phyloP scores from a whole-genome alignment of 345 rosid genomes.

The Rubroshorea leprosula region DNA sequence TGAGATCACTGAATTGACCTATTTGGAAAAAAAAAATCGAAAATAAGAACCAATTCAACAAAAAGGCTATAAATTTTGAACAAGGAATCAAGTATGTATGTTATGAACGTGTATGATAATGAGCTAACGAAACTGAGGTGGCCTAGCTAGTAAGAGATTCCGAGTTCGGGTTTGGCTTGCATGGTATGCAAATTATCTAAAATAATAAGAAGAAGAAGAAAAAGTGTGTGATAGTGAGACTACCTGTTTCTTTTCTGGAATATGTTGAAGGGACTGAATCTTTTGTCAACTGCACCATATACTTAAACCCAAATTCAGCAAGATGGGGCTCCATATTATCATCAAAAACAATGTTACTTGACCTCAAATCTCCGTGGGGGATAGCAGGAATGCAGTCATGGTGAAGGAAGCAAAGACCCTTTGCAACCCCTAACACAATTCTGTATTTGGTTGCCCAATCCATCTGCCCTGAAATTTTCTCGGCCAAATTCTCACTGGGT shows the following conservation, averaged over 20 bases:
- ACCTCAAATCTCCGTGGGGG: conserved; percentile 82
- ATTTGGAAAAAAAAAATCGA: conserved; percentile 5
- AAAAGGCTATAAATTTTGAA: background rate
- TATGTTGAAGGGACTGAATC: conserved; percentile 31
- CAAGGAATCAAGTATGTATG: no score
- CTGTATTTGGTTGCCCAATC: conserved; percentile 64
- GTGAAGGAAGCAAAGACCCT: conserved; percentile 83
- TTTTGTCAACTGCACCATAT: conserved; percentile 37
- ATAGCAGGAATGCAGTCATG: conserved; percentile 82
- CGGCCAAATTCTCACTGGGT: conserved; percentile 73
- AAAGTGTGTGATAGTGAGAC: background rate
- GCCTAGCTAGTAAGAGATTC: no score
- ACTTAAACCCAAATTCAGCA: conserved; percentile 62
- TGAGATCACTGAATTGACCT: conserved; percentile 37
- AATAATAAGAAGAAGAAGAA: background rate
- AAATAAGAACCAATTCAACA: background rate
- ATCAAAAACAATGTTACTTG: conserved; percentile 50
- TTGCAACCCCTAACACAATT: conserved; percentile 68
- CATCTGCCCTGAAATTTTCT: conserved; percentile 42
- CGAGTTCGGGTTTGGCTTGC: no score
- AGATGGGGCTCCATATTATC: conserved; percentile 73
- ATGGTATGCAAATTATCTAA: no score
- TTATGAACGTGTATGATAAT: no score
- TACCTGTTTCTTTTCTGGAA: conserved; percentile 34
- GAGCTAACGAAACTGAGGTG: no score